phyloP scores from a whole-genome alignment of 208 protist species.

The Strigomonas oncopelti region DNA sequence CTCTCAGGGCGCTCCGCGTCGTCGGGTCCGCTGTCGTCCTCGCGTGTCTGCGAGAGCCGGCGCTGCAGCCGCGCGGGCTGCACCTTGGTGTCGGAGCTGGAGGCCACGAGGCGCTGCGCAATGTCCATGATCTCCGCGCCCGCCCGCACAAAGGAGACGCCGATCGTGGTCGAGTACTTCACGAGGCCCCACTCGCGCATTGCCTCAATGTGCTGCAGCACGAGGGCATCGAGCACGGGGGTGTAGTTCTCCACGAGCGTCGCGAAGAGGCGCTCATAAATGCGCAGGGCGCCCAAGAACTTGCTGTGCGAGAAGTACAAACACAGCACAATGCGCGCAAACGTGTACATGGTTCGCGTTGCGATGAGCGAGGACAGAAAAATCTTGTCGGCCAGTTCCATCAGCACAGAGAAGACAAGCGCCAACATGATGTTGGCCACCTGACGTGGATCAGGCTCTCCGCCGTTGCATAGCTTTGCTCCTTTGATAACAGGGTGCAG shows the following conservation, averaged over 20 bases:
- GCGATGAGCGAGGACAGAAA: slow-evolving; percentile 64
- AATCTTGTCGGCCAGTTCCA: slow-evolving; percentile 49
- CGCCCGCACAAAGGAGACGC: slow-evolving; percentile 25
- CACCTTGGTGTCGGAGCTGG: slow-evolving; percentile 25
- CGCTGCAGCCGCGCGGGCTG: slow-evolving; percentile 24
- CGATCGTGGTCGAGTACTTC: slow-evolving; percentile 32
- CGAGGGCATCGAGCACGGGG: slow-evolving; percentile 42
- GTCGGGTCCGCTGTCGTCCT: slow-evolving; percentile 5
- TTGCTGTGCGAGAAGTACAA: slow-evolving; percentile 64
- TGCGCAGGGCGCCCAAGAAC: slow-evolving; percentile 44
- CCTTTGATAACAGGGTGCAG: slow-evolving; percentile 60
- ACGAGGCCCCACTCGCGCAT: slow-evolving; percentile 47
- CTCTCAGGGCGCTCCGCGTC: not conserved
- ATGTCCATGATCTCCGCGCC: slow-evolving; percentile 28
- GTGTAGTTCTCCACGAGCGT: slow-evolving; percentile 42
- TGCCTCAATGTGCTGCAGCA: slow-evolving; percentile 48
- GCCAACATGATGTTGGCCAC: slow-evolving; percentile 69
- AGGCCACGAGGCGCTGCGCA: slow-evolving; percentile 34
- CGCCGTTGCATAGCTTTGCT: slow-evolving; percentile 44
- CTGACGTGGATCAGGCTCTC: slow-evolving; percentile 34
- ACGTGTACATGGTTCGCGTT: slow-evolving; percentile 45
- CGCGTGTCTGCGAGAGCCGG: slow-evolving; percentile 37
- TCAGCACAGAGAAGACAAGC: slow-evolving; percentile 64
- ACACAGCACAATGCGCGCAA: slow-evolving; percentile 47
- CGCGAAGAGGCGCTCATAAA: slow-evolving; percentile 54